Conservation (phyloP, 345 rosid species). For the Camelina laxa region DNA sequence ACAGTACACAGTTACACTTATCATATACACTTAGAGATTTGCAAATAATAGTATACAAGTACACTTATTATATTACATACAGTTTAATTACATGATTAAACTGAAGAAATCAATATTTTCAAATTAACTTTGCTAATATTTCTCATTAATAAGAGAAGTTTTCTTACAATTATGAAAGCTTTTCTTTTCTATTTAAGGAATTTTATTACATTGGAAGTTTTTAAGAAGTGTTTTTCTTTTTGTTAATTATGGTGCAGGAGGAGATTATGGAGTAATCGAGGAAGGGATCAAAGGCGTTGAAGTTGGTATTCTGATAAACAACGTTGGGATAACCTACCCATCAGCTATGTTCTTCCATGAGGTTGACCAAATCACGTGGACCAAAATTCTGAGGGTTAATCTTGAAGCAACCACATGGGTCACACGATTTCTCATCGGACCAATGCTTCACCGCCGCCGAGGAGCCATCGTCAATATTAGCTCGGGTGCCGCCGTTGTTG, state of each 20-base stretch:
- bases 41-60: neutral
- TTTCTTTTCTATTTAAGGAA: no score
- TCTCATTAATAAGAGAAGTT: no score
- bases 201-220: no score
- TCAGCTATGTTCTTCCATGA: conserved; percentile 80
- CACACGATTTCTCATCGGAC: conserved; percentile 59
- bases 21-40: neutral
- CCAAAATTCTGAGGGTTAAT: conserved; percentile 67
- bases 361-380: conserved; percentile 72
- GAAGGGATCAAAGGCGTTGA: conserved; percentile 58
- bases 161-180: no score
- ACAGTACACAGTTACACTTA: neutral
- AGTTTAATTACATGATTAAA: neutral
- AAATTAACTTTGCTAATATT: no score
- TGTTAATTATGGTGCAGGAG: conserved; percentile 13
- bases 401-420: conserved; percentile 65
- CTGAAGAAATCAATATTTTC: neutral
- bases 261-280: conserved; percentile 49
- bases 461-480: conserved; percentile 88
- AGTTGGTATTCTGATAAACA: conserved; percentile 80
- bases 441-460: conserved; percentile 68
- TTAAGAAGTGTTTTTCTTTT: no score
- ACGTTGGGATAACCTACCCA: conserved; percentile 85
- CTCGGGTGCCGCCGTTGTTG: conserved; percentile 78
- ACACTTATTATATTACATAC: neutral